phyloP scores from a whole-genome alignment of 1,284 basidiomycete genomes.

The Puccinia horiana region DNA sequence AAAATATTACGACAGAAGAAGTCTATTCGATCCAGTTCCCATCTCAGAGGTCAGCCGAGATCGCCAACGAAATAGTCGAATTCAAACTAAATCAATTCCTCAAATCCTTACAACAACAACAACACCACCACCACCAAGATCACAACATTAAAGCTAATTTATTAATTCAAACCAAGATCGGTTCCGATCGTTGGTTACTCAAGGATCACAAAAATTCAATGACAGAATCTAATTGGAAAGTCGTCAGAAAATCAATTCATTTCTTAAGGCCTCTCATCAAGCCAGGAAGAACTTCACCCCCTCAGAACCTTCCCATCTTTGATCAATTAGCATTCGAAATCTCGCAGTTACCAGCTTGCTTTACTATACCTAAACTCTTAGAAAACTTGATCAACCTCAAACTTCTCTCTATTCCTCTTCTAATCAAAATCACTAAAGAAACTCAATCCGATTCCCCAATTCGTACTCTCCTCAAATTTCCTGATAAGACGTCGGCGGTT shows the following conservation, averaged over 20 bases:
- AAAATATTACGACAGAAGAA: background rate
- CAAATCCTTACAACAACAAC: background rate
- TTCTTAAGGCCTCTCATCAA: background rate
- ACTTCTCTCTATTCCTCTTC: background rate
- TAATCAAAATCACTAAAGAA: slow-evolving; percentile 11
- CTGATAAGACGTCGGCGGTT: background rate
- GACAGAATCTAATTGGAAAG: background rate
- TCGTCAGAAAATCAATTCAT: background rate
- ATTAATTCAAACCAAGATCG: background rate
- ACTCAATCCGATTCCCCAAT: background rate
- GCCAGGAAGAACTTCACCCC: background rate
- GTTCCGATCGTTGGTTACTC: background rate
- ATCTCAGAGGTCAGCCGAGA: background rate
- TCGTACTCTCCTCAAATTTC: background rate
- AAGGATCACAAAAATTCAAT: background rate
- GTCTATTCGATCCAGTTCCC: slow-evolving; percentile 7
- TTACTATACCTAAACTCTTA: background rate
- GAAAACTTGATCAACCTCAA: background rate
- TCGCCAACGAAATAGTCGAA: background rate
- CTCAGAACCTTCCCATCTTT: background rate
- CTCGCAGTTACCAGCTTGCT: background rate
- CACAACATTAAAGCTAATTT: background rate
- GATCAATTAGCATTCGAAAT: slow-evolving; percentile 4
- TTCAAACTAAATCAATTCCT: background rate
- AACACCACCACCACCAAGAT: no score